phyloP scores from a whole-genome alignment of 164 flowering plant genomes.

The Nymphaea thermarum region DNA sequence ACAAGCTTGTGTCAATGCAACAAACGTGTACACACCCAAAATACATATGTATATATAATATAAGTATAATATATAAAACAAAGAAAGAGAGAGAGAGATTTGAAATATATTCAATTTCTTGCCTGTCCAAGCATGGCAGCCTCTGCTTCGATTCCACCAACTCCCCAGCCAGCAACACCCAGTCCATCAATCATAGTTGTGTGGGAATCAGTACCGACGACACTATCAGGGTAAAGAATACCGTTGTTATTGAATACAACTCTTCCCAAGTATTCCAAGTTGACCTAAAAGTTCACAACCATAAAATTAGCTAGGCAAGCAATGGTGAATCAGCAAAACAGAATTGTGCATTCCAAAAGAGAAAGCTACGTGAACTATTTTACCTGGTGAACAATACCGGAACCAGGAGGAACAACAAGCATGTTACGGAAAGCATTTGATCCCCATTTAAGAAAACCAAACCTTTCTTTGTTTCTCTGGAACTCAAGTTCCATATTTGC shows the following conservation, averaged over 20 bases:
- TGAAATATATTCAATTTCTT: not conserved
- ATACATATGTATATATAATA: too few species aligned
- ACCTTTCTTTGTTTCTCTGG: conserved; percentile 65
- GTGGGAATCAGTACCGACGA: conserved; percentile 93
- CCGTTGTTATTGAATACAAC: conserved; percentile 86
- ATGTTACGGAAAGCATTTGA: conserved; percentile 69
- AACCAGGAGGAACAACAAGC: conserved; percentile 94
- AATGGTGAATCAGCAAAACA: not conserved
- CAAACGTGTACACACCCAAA: too few species aligned
- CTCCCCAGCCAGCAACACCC: conserved; percentile 98
- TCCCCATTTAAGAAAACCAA: conserved; percentile 88
- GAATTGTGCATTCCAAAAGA: not conserved
- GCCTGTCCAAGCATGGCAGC: conserved; percentile 95
- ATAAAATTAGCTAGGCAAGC: not conserved
- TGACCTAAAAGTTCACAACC: conserved; percentile 35
- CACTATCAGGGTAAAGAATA: conserved; percentile 84
- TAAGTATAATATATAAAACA: too few species aligned
- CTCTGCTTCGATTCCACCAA: conserved; percentile 96
- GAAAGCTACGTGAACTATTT: not conserved
- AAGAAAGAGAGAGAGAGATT: too few species aligned
- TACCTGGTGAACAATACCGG: conserved; percentile 92
- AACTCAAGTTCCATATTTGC: conserved; percentile 77
- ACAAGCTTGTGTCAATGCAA: too few species aligned
- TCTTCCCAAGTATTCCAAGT: conserved; percentile 84
- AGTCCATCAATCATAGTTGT: conserved; percentile 89